These are phyloP conservation scores for Beauveria bassiana DNA, from an alignment of 2,329 filamentous ascomycete species.

Conservation along the genomic window DNA sequence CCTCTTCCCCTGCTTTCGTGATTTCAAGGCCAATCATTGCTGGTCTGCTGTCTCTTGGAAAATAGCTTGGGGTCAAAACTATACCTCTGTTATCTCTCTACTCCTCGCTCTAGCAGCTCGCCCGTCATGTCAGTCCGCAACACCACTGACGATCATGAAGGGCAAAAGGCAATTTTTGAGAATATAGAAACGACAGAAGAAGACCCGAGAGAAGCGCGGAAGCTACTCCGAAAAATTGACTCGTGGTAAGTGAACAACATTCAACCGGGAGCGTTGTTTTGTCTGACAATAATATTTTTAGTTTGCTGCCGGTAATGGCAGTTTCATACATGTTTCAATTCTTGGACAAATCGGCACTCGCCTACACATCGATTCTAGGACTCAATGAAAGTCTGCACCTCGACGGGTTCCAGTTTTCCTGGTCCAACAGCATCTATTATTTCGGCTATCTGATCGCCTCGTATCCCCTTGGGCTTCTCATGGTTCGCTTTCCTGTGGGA, in stretches of 20 bases:
- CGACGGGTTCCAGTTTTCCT: slow-evolving; percentile 42
- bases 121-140: not conserved
- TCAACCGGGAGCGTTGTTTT: too few species aligned
- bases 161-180: not conserved
- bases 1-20: too few species aligned
- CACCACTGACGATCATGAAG: not conserved
- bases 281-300: slow-evolving; percentile 14
- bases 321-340: slow-evolving; percentile 52
- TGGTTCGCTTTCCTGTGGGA: slow-evolving; percentile 19
- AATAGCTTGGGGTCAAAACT: not conserved
- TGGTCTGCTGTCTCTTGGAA: too few species aligned
- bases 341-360: slow-evolving; percentile 50
- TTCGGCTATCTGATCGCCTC: slow-evolving; percentile 37
- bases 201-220: not conserved
- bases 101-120: too few species aligned
- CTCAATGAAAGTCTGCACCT: slow-evolving; percentile 36
- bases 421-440: slow-evolving; percentile 43
- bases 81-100: too few species aligned
- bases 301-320: slow-evolving; percentile 44
- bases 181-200: not conserved
- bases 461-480: slow-evolving; percentile 19
- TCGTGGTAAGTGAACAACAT: not conserved
- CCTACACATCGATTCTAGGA: slow-evolving; percentile 44
- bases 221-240: not conserved
- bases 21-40: not conserved